Evolutionary conservation across 2,329 filamentous ascomycete genomes (phyloP), one percentile per base, ranked within the genome.

Genomic region (Aspergillus piperis): DNA sequence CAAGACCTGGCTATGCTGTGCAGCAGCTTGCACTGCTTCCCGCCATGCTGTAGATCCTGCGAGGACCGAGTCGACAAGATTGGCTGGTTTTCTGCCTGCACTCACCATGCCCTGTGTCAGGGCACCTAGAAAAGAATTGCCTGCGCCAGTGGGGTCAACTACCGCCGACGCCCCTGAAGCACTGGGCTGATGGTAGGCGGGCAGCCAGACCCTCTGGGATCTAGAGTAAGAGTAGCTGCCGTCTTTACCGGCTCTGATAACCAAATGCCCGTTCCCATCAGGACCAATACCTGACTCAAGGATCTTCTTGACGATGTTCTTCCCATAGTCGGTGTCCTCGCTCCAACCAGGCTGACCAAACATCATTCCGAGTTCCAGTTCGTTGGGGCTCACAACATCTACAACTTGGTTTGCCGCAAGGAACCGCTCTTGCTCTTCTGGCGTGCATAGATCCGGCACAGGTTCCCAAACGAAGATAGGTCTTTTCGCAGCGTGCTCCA

Each of bases 381-480:
- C 91, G 72, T 99, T 99, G 0, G 95, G 95, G 64, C 85, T 88
- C 54, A 89, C 80, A 13, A 89, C 79, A 64, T 89, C 82, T 23
- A 89, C 81, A 44, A 79, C 72, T 57, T 76, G 76, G 39, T 84
- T 76, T 5, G 86, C 85, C 58, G 80, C 74, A 19, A 83, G 73
- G 58, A 85, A 85, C 19, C 80, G 82, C 0, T 79, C 71, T 19
- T 85, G 73, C 63, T 88, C 82, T 36, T 87, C 86, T 0, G 91
- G 88, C 0, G 85, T 88, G 74, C 93, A 97, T 1, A 91, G 83
- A 75, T 97, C 92, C 1, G 95, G 95, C 1, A 97, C 90, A 0
- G 95, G 95, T 74, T 99, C 95, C 94, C 94, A 99, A 55, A 98
- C 86, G 73, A 97, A 91, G 6, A 92, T 77, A 1, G 93, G 90